Evolutionary conservation across 768 basidiomycete genomes (phyloP), one percentile per base, ranked within the genome.

Genomic region (Leccinellum rugosiceps): DNA sequence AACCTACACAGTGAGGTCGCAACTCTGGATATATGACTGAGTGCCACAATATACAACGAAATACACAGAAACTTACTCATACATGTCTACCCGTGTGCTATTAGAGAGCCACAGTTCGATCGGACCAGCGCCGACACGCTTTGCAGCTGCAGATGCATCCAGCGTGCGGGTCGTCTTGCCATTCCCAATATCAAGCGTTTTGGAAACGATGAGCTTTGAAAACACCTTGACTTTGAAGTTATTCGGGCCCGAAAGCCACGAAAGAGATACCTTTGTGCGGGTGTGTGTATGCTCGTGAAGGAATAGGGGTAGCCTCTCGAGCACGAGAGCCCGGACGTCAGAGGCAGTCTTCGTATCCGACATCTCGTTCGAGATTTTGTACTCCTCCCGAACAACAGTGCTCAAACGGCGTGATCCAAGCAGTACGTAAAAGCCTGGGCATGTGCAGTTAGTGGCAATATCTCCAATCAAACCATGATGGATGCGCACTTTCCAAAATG

Each of bases 221-320:
- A 83, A 92, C 7, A 79, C 79, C 63, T 79, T 86, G 58, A 91
- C 90, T 32, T 84, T 72, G 65, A 92, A 90, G 64, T 92, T 87
- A 28, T 76, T 74, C 5, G 79, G 75, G 4, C 78, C 75, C 19
- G 79, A 83, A 28, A 92, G 73, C 90, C 90, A 92, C 44, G 76
- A 77, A 58, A 80, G 82, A 1, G 87, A 78, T 9, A 91, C 80
- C 35, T 76, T 76, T 0, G 84, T 83, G 21, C 77, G 79, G 0
- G 86, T 75, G 68, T 89, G 87, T 1, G 82, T 84, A 55, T 94
- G 90, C 65, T 98, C 96, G 52, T 96, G 88, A 5, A 98, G 78
- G 76, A 98, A 98, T 30, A 99, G 75, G 0, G 95, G 92, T 19
- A 97, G 75, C 31, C 95, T 78, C 72, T 98, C 90, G 26, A 96